Conservation (phyloP, 2,329 filamentous ascomycete species). For the Diplodia scrobiculata region DNA sequence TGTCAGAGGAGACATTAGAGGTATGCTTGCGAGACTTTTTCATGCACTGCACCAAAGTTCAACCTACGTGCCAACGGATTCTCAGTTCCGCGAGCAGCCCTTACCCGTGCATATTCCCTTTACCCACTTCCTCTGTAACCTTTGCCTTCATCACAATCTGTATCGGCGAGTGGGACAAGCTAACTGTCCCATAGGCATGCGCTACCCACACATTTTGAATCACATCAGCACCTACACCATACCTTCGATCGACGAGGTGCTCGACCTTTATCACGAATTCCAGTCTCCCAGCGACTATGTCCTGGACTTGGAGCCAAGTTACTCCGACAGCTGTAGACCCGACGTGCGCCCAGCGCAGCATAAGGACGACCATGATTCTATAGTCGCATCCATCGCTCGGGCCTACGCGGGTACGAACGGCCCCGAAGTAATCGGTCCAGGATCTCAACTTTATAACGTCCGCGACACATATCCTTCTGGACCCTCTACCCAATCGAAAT, state of each 20-base stretch:
- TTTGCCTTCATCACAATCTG: neutral
- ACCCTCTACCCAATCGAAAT: neutral
- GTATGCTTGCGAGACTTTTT: neutral
- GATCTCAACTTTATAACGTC: constrained; percentile 6
- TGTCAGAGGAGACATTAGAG: constrained; percentile 5
- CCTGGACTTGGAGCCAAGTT: neutral
- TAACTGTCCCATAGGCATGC: neutral
- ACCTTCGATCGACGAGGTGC: constrained; percentile 25
- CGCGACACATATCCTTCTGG: neutral
- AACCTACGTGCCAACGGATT: neutral
- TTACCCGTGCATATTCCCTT: neutral
- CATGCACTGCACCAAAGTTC: neutral
- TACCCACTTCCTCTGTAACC: neutral
- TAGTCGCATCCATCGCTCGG: neutral
- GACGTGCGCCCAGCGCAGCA: neutral
- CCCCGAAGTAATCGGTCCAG: neutral
- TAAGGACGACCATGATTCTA: neutral
- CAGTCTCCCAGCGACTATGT: neutral
- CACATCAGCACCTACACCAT: constrained; percentile 8
- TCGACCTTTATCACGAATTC: neutral
- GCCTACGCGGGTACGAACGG: neutral
- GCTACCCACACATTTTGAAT: constrained; percentile 27
- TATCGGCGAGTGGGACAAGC: no score
- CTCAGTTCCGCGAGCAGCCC: neutral
- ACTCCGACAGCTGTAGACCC: neutral